Percentiles rank a stretch among this genome's conserved stretches.
Evolutionary conservation across 202 grass and related monocot species (phyloP).

Genomic region (Thinopyrum obtusiflorum): DNA sequence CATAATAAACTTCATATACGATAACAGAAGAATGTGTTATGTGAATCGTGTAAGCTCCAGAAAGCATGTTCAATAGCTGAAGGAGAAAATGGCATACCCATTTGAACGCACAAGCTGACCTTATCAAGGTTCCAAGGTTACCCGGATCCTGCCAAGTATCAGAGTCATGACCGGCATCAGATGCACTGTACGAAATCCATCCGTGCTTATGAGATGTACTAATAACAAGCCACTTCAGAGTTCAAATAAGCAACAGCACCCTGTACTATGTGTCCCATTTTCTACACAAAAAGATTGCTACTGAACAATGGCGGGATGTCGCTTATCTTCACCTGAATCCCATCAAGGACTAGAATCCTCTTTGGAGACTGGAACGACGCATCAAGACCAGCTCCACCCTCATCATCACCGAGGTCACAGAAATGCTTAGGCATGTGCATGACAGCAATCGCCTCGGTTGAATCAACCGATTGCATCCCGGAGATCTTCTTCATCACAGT

Average conservation of each 20-base stretch:
- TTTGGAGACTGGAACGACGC: constrained; percentile 49
- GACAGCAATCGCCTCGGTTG: constrained; percentile 74
- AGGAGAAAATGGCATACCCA: constrained; percentile 57
- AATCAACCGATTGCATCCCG: constrained; percentile 82
- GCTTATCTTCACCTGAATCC: constrained; percentile 67
- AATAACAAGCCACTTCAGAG: not conserved
- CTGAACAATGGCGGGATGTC: not conserved
- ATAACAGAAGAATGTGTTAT: not conserved
- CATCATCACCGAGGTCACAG: constrained; percentile 35
- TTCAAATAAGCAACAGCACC: not conserved
- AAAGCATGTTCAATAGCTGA: not conserved
- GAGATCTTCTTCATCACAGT: constrained; percentile 88
- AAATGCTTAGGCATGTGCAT: constrained; percentile 76
- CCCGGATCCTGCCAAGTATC: constrained; percentile 70
- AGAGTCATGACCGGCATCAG: constrained; percentile 9
- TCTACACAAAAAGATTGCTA: not conserved
- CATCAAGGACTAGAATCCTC: constrained; percentile 85
- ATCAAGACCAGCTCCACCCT: constrained; percentile 28
- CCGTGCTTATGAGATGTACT: not conserved
- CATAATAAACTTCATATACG: not conserved
- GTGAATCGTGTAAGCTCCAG: not conserved
- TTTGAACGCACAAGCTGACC: constrained; percentile 88
- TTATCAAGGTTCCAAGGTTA: constrained; percentile 90
- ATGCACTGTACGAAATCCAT: not conserved
- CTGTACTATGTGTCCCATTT: too few relatives aligned